phyloP scores from a whole-genome alignment of 305 asterid species.

The Fraxinus baroniana region DNA sequence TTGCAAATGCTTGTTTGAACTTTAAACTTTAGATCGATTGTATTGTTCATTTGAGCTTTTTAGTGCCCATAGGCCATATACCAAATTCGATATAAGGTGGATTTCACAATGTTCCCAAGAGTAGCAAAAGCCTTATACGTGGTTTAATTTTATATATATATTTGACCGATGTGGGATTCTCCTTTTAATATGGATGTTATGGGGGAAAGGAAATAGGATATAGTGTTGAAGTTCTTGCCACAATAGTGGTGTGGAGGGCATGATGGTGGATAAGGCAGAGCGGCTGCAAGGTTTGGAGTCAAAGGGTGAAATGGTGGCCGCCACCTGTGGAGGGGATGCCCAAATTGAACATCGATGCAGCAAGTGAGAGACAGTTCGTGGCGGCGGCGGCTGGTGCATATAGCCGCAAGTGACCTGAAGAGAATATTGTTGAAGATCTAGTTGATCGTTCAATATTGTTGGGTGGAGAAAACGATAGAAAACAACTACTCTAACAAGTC shows the following conservation, averaged over 20 bases:
- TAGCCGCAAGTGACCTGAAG: neutral
- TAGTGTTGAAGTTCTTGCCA: neutral
- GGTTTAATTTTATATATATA: neutral
- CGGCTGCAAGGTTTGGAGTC: neutral
- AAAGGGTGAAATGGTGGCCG: neutral
- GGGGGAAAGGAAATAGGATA: too few species aligned
- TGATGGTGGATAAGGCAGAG: neutral
- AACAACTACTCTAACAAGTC: slow-evolving; percentile 20
- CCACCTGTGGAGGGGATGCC: neutral
- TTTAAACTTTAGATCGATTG: neutral
- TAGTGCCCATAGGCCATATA: neutral
- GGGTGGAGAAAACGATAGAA: slow-evolving; percentile 45
- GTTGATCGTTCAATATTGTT: neutral
- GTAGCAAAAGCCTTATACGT: neutral
- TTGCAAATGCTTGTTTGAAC: neutral
- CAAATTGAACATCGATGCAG: too few species aligned
- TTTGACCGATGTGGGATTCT: neutral
- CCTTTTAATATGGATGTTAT: neutral
- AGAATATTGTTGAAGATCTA: neutral
- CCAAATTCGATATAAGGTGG: neutral
- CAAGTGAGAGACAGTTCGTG: neutral
- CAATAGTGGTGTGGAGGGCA: neutral
- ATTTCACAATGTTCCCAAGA: neutral
- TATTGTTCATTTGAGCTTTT: neutral
- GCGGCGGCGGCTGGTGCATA: too few species aligned